Conservation (phyloP, 2,329 filamentous ascomycete genomes). For the Bipolaris victoriae region DNA sequence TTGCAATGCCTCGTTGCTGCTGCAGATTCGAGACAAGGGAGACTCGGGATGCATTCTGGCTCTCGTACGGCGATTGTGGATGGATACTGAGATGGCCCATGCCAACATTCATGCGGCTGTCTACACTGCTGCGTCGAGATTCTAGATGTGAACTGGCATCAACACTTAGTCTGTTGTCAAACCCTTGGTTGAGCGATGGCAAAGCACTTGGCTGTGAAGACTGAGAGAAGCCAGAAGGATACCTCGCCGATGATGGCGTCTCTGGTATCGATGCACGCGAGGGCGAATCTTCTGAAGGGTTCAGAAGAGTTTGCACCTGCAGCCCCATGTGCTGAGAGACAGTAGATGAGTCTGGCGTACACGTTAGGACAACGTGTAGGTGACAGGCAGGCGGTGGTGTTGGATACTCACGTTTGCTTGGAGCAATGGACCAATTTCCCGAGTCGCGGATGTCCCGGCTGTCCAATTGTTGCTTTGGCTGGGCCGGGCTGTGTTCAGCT, state of each 20-base stretch:
- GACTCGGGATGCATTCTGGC: constrained; percentile 76
- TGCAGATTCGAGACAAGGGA: constrained; percentile 75
- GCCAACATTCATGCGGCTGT: constrained; percentile 76
- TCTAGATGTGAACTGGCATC: constrained; percentile 59
- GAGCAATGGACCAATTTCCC: constrained; percentile 65
- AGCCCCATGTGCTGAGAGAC: constrained; percentile 55
- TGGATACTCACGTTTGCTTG: constrained; percentile 59
- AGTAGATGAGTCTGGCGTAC: constrained; percentile 48
- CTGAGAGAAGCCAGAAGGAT: constrained; percentile 39
- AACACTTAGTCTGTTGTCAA: constrained; percentile 56
- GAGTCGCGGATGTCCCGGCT: constrained; percentile 63
- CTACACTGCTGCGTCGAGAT: constrained; percentile 76
- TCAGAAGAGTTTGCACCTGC: constrained; percentile 58
- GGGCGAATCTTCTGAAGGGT: constrained; percentile 56
- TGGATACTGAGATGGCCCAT: constrained; percentile 73
- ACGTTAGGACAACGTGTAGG: constrained; percentile 19
- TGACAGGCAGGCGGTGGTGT: constrained; percentile 1
- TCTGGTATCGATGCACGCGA: constrained; percentile 52
- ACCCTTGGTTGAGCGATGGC: constrained; percentile 64
- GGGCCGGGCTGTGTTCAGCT: constrained; percentile 43
- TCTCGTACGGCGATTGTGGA: constrained; percentile 73
- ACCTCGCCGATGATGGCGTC: constrained; percentile 50
- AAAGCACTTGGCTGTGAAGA: constrained; percentile 49
- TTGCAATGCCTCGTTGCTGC: constrained; percentile 60
- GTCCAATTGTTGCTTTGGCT: constrained; percentile 43